A percentile compares a stretch with the other conserved stretches of the same genome.
Conservation (phyloP, 345 rosid species). For the Geranium rotundifolium region DNA sequence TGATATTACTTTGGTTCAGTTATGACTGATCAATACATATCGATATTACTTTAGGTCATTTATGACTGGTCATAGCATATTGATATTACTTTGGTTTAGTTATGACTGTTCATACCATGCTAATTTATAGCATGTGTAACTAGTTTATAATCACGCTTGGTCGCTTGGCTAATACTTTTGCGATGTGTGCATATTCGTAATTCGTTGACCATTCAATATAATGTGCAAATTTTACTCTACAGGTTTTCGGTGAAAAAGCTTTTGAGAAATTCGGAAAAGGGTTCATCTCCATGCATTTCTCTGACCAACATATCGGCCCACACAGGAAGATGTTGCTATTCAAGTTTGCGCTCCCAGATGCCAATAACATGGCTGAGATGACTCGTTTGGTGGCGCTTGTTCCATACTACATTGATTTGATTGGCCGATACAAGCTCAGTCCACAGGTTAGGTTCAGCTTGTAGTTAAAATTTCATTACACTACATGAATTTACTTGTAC, state of each 20-base stretch:
- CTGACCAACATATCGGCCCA: slow-evolving; percentile 72
- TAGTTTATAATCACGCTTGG: too few relatives aligned
- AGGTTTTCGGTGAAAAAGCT: slow-evolving; percentile 94
- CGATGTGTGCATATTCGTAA: too few relatives aligned
- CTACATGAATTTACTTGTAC: too few relatives aligned
- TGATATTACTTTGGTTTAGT: too few relatives aligned
- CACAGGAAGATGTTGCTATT: slow-evolving; percentile 79
- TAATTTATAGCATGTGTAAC: too few relatives aligned
- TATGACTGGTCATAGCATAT: too few relatives aligned
- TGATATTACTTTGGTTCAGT: too few relatives aligned
- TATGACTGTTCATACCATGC: too few relatives aligned
- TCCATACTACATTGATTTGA: slow-evolving; percentile 83
- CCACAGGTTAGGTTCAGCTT: slow-evolving; percentile 41
- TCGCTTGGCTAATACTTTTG: not conserved
- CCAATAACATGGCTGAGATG: slow-evolving; percentile 70
- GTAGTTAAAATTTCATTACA: too few relatives aligned
- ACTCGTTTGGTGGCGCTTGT: slow-evolving; percentile 65
- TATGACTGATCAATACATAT: too few relatives aligned
- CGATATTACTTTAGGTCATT: too few relatives aligned
- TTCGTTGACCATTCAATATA: too few relatives aligned
- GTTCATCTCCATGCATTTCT: slow-evolving; percentile 90
- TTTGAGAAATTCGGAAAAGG: slow-evolving; percentile 76
- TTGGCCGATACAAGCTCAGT: slow-evolving; percentile 90
- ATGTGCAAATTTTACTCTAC: slow-evolving; percentile 12
- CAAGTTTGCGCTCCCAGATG: slow-evolving; percentile 86